Conservation (phyloP, 2,329 filamentous ascomycete species). For the Exophiala calicioides region DNA sequence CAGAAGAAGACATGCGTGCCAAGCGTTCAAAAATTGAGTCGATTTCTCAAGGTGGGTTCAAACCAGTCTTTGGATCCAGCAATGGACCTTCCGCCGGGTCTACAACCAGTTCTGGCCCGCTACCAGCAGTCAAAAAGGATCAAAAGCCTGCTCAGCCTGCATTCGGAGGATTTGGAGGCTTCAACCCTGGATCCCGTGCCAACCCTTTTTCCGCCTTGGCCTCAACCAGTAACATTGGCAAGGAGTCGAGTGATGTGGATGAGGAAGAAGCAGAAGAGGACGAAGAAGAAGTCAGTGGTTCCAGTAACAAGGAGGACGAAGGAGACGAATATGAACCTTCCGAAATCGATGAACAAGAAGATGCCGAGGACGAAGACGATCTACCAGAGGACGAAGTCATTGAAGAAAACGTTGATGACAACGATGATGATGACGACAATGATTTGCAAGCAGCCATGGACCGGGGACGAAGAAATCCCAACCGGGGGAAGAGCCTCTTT, state of each 20-base stretch:
- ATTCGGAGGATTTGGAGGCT: constrained; percentile 1
- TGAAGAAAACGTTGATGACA: constrained; percentile 20
- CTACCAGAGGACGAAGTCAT: constrained; percentile 18
- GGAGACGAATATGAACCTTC: constrained; percentile 19
- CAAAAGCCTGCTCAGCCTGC: constrained; percentile 12
- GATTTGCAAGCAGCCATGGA: constrained; percentile 24
- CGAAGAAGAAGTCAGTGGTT: constrained; percentile 19
- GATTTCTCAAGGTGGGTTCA: constrained; percentile 35
- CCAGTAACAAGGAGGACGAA: constrained; percentile 19
- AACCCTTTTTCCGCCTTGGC: constrained; percentile 17
- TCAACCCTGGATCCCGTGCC: constrained; percentile 17
- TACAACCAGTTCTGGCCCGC: constrained; percentile 36
- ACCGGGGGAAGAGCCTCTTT: constrained; percentile 29
- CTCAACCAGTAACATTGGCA: constrained; percentile 2
- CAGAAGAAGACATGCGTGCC: constrained; percentile 48
- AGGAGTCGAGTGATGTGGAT: not conserved
- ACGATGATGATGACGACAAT: constrained; percentile 24
- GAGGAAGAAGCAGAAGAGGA: constrained; percentile 18
- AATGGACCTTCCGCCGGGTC: constrained; percentile 7
- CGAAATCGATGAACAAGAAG: constrained; percentile 19
- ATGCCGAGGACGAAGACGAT: constrained; percentile 19
- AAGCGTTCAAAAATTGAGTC: constrained; percentile 47
- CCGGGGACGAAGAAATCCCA: constrained; percentile 11
- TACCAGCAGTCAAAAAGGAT: constrained; percentile 25
- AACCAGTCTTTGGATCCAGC: constrained; percentile 26